Conservation (phyloP, 495 filamentous ascomycete genomes). For the Penicillium silybi region DNA sequence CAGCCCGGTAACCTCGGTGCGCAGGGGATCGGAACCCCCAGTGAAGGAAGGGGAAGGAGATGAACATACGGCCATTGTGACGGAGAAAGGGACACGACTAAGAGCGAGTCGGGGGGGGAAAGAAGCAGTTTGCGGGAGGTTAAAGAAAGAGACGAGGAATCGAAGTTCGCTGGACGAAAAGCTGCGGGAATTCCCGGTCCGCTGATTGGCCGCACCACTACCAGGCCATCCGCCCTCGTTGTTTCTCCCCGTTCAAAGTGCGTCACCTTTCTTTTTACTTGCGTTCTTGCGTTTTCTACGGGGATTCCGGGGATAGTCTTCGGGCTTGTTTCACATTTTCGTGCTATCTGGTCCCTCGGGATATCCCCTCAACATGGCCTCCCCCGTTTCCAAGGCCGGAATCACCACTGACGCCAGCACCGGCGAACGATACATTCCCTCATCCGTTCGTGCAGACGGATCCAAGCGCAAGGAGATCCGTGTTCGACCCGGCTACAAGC, state of each 20-base stretch:
- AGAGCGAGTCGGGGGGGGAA: conserved; percentile 9
- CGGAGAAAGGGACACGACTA: conserved; percentile 18
- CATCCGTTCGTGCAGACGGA: conserved; percentile 82
- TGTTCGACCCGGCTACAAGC: conserved; percentile 87
- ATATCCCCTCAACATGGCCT: conserved; percentile 17
- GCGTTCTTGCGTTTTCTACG: neutral
- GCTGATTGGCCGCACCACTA: conserved; percentile 37
- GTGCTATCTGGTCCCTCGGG: neutral
- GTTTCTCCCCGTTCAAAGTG: neutral
- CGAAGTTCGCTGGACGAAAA: conserved; percentile 35
- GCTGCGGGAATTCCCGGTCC: conserved; percentile 42
- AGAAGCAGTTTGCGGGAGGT: conserved; percentile 3
- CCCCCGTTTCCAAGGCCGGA: conserved; percentile 51
- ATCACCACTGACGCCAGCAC: conserved; percentile 67
- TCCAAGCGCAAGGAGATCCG: conserved; percentile 86
- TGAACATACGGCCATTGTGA: conserved; percentile 51
- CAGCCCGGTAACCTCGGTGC: conserved; percentile 23
- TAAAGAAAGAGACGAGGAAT: conserved; percentile 16
- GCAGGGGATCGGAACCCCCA: neutral
- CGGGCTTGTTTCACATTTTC: neutral
- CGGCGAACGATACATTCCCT: conserved; percentile 84
- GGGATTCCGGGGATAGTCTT: neutral
- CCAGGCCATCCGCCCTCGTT: conserved; percentile 15
- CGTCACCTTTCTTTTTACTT: neutral
- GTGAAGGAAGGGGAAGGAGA: neutral